These are phyloP conservation scores for Serpula lacrymans DNA, from an alignment of 768 basidiomycete genomes.

Conservation along the genomic window DNA sequence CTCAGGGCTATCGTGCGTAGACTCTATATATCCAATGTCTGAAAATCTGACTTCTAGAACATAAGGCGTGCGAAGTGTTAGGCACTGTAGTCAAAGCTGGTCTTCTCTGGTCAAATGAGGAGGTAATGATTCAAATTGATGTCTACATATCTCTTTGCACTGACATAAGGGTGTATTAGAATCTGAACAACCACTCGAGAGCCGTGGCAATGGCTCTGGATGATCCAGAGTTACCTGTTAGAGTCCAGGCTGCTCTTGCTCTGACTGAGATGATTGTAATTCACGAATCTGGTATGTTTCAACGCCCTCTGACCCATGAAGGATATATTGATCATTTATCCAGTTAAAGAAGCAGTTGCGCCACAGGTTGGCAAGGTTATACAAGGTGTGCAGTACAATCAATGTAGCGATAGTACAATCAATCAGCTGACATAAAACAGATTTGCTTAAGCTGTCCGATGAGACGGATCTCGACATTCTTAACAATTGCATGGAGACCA, in stretches of 20 bases:
- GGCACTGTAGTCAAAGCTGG: conserved; percentile 69
- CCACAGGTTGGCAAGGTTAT: conserved; percentile 85
- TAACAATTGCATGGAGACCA: conserved; percentile 77
- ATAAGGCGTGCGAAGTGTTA: conserved; percentile 76
- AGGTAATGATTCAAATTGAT: conserved; percentile 36
- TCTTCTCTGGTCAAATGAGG: conserved; percentile 60
- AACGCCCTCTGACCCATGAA: not conserved
- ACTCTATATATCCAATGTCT: not conserved
- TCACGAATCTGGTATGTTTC: conserved; percentile 56
- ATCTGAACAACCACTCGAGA: conserved; percentile 60
- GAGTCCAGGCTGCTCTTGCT: conserved; percentile 78
- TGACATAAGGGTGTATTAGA: conserved; percentile 31
- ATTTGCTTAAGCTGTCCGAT: conserved; percentile 85
- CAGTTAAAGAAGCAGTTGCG: conserved; percentile 67
- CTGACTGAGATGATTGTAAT: conserved; percentile 70
- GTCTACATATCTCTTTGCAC: not conserved
- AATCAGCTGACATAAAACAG: conserved; percentile 31
- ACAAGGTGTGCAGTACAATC: conserved; percentile 54
- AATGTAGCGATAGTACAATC: not conserved
- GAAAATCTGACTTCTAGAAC: not conserved
- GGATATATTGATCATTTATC: not conserved
- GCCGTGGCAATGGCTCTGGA: conserved; percentile 67
- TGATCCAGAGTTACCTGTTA: conserved; percentile 77
- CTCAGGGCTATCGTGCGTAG: conserved; percentile 71
- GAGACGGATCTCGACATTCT: conserved; percentile 87